Base-by-base conservation (phyloP, 2,329 filamentous ascomycete species). In the Hypoxylon sp. region DNA sequence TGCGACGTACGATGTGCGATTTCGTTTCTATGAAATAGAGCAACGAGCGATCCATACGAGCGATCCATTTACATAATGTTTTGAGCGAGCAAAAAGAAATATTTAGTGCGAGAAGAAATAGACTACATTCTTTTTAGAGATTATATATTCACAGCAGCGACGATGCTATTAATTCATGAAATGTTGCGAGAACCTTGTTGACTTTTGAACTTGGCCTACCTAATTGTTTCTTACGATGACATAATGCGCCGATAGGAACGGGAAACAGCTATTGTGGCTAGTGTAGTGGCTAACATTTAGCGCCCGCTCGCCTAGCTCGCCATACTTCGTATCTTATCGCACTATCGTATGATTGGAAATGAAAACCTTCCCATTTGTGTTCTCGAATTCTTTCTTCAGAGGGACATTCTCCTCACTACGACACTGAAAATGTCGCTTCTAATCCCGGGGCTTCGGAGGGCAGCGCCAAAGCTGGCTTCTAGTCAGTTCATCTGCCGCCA, bases 401-500 rank as follows among this genome's bases (percentile, higher is more conserved):
- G 43, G 30, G 50, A 59, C 25, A 7, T 11, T 7, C 53, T 64
- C 64, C 51, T 59, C 50, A 41, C 14, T 30, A 62, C 5, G 41
- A 55, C 34, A 49, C 25, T 17, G 30, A 48, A 60, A 63, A 84
- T 85, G 83, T 79, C 82, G 64, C 75, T 80, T 51, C 74, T 85
- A 61, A 75, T 79, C 60, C 81, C 82, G 50, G 79, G 81, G 56
- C 72, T 84, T 63, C 79, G 82, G 67, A 80, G 82, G 72, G 70
- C 80, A 46, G 77, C 80, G 69, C 70, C 83, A 23, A 79, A 78
- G 71, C 75, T 80, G 19, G 77, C 82, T 32, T 74, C 78, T 28
- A 76, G 80, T 32, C 79, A 81, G 61, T 80, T 84, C 58, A 74
- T 82, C 74, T 86, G 83, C 78, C 83, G 83, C 69, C 85, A 86